These are phyloP conservation scores for Amauroascus niger DNA, from an alignment of 2,329 filamentous ascomycete genomes.

Conservation along the genomic window DNA sequence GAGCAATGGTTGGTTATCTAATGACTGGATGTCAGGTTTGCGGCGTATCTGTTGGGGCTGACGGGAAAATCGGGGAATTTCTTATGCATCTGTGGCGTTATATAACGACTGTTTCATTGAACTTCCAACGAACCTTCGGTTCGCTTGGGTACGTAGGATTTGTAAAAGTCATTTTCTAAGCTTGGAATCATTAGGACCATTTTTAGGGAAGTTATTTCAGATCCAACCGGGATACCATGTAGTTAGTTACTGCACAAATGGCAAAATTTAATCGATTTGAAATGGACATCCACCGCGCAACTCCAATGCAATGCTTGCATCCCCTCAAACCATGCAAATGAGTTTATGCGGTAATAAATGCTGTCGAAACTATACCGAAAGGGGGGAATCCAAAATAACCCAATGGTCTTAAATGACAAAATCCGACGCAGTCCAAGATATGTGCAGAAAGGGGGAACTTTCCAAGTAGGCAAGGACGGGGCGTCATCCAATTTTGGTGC, in stretches of 20 bases:
- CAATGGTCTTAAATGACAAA: too few relatives aligned
- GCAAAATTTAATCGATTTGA: too few relatives aligned
- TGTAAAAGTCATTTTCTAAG: too few relatives aligned
- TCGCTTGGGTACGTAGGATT: too few relatives aligned
- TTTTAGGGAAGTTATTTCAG: too few relatives aligned
- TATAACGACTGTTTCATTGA: not conserved
- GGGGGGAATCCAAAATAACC: not conserved
- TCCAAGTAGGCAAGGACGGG: not conserved
- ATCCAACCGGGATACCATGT: too few relatives aligned
- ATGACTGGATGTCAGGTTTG: conserved; percentile 7
- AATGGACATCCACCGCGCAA: not conserved
- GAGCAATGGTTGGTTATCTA: conserved; percentile 49
- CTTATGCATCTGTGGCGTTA: not conserved
- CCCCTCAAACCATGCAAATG: not conserved
- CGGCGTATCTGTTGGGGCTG: not conserved
- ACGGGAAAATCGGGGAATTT: not conserved
- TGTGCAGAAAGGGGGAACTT: not conserved
- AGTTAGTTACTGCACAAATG: too few relatives aligned
- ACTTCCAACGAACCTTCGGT: too few relatives aligned
- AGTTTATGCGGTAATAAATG: not conserved
- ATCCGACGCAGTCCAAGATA: not conserved
- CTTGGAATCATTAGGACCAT: too few relatives aligned
- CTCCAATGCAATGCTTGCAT: not conserved
- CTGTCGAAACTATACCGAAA: not conserved
- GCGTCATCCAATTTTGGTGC: not conserved